Base-by-base conservation (phyloP, 257 asterid species). In the Nicotiana knightiana region DNA sequence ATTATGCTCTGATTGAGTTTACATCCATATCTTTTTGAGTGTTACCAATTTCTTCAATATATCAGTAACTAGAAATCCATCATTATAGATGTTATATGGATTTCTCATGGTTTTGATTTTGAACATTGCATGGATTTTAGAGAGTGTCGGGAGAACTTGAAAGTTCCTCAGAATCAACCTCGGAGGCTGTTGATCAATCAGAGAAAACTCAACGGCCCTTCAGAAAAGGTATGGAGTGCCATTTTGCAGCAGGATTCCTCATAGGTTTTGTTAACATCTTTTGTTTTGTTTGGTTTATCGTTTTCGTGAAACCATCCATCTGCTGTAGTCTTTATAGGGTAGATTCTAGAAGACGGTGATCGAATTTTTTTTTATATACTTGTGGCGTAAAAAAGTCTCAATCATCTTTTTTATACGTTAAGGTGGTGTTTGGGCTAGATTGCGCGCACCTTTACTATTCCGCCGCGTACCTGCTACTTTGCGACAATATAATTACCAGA, bases 141-240 rank as follows among this genome's bases (percentile, higher is more conserved):
- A 87, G 89, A 73, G 93, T 91, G 65, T 88, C 93, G 2, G 96
- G 97, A 82, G 97, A 93, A 79, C 35, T 90, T 84, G 95, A 87
- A 80, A 85, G 87, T 88, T 91, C 92, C 53, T 76, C 93, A 4
- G 87, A 93, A 81, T 85, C 98, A 30, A 84, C 85, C 62, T 70
- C 92, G 7, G 91, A 90, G 85, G 84, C 86, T 83, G 86, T 82
- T 35, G 92, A 89, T 70, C 62, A 84, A 67, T 91, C 98, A 65
- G 89, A 89, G 81, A 79, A 86, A 83, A 86, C 85, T 80, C 85
- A 85, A 68, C 88, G 84, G 54, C 93, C 93, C 24, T 79, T 94
- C 73, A 96, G 85, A 91, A 93, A 89, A 91, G 99, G 98, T 96
- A 89, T 53, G 17, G 16, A 65, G 71, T 80, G 62, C 46, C 54